A percentile compares a stretch with the other conserved stretches of the same genome.
Evolutionary conservation across 2,329 filamentous ascomycete genomes (phyloP).

Genomic region (Pezicula carpinea): DNA sequence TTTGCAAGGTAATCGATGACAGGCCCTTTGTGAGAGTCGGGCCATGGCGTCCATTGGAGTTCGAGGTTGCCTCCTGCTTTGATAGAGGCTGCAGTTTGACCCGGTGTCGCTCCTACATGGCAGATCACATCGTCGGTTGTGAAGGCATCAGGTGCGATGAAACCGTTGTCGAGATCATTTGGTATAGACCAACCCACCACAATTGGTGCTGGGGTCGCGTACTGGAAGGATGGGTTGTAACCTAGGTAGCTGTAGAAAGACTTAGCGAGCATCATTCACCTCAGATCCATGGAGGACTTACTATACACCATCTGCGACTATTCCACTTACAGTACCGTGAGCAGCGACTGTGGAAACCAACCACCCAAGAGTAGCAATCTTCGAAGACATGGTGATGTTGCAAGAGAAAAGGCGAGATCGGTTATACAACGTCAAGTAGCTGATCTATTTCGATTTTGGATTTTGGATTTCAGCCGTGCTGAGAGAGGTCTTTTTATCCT

Average conservation of each 20-base stretch:
- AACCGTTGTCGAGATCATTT: conserved; percentile 45
- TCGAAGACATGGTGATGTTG: conserved; percentile 11
- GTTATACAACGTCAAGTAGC: neutral
- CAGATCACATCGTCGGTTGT: conserved; percentile 52
- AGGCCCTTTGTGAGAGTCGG: conserved; percentile 50
- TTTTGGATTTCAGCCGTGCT: too few relatives aligned
- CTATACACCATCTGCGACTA: conserved; percentile 26
- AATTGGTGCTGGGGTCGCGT: conserved; percentile 32
- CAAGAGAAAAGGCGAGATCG: neutral
- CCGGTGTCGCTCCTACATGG: conserved; percentile 52
- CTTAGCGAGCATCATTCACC: conserved; percentile 1
- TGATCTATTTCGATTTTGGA: too few relatives aligned
- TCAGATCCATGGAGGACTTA: conserved; percentile 7
- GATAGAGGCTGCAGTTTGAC: conserved; percentile 46
- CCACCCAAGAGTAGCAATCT: conserved; percentile 9
- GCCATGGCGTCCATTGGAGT: conserved; percentile 61
- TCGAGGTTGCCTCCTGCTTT: conserved; percentile 54
- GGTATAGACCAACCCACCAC: conserved; percentile 49
- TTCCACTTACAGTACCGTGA: conserved; percentile 23
- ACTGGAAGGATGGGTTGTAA: conserved; percentile 25
- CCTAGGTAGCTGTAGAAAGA: conserved; percentile 28
- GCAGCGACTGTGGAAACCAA: conserved; percentile 18
- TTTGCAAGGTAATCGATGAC: conserved; percentile 26
- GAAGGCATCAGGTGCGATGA: conserved; percentile 43
- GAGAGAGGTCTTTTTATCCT: conserved; percentile 7